phyloP scores from a whole-genome alignment of 1,284 basidiomycete species.

The Sporisorium scitamineum region DNA sequence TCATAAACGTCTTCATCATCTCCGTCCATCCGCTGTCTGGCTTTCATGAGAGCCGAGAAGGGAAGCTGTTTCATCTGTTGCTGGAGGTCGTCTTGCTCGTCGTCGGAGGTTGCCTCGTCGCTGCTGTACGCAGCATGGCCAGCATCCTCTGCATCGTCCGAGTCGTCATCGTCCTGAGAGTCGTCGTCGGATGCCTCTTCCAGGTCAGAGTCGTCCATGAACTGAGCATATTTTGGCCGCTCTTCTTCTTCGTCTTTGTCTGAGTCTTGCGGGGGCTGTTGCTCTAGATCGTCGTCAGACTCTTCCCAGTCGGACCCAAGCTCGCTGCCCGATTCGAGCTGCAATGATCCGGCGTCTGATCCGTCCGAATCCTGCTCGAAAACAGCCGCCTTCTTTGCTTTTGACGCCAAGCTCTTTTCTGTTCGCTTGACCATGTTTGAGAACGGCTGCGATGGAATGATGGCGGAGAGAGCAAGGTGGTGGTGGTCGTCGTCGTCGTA shows the following conservation, averaged over 20 bases:
- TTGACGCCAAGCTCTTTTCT: not conserved
- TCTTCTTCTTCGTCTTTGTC: constrained; percentile 26
- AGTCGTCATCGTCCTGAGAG: constrained; percentile 1
- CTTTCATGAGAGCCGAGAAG: constrained; percentile 75
- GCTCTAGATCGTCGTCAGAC: constrained; percentile 1
- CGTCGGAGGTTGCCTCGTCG: constrained; percentile 29
- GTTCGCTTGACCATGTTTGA: constrained; percentile 18
- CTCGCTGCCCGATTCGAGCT: constrained; percentile 30
- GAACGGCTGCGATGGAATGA: not conserved
- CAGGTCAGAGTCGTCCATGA: constrained; percentile 64
- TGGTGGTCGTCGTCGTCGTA: not conserved
- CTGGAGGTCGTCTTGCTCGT: constrained; percentile 20
- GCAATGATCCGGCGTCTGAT: constrained; percentile 23
- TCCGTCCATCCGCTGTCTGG: constrained; percentile 68
- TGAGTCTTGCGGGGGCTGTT: not conserved
- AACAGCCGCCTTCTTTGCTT: constrained; percentile 10
- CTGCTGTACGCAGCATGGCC: constrained; percentile 69
- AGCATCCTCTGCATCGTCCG: constrained; percentile 68
- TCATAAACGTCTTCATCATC: constrained; percentile 26
- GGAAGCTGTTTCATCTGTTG: constrained; percentile 57
- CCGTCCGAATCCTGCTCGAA: constrained; percentile 49
- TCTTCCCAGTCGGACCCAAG: constrained; percentile 25
- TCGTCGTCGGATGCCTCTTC: constrained; percentile 47
- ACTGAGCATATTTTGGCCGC: constrained; percentile 51
- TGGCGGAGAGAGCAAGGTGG: constrained; percentile 3